Evolutionary conservation across 1,284 basidiomycete genomes (phyloP), one percentile per base, ranked within the genome.

Genomic region (Megacollybia platyphylla): DNA sequence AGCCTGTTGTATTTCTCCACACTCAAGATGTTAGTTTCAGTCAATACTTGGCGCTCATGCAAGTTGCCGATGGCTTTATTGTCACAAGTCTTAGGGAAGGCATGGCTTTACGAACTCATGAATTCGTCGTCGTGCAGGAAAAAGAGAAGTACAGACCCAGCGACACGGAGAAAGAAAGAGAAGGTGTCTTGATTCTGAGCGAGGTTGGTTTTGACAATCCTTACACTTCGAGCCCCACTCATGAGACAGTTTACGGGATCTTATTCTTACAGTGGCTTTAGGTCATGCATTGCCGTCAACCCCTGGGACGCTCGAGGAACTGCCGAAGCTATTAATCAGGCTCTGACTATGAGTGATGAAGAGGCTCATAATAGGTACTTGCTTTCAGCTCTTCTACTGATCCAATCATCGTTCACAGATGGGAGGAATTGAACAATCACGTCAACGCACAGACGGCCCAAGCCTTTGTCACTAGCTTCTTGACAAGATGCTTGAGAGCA

Each of bases 391-490:
- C 4, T 4, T 34, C 6, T 11, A 6, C 31, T 34, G 3, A 15
- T 34, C 31, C 15, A 34, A 34, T 34, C 31, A 15, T 15, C 11
- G 11, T 15, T 34, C 31, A 34, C 31, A 34, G 31, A 6, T 92
- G 89, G 88, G 77, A 82, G 65, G 88, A 92, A 49, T 64, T 92
- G 1, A 85, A 91, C 57, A 77, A 75, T 46, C 87, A 90, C 50
- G 89, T 92, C 40, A 76, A 79, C n/a, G 84, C 85, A 0, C 89
- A 92, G 56, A 88, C 84, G 1, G 85, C 87, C 0, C 88, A 91
- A 55, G 71, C 84, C 1, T 91, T 91, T 61, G 81, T 86, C 42
- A 84, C 73, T 0, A 75, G 79, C 3, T 87, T 91, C 72, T 73
- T 91, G 44, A 76, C 71, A 4, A 72, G 85, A 24, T 79, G 75